These are phyloP conservation scores for Ocimum tenuiflorum DNA, from an alignment of 257 asterid species.

Conservation along the genomic window DNA sequence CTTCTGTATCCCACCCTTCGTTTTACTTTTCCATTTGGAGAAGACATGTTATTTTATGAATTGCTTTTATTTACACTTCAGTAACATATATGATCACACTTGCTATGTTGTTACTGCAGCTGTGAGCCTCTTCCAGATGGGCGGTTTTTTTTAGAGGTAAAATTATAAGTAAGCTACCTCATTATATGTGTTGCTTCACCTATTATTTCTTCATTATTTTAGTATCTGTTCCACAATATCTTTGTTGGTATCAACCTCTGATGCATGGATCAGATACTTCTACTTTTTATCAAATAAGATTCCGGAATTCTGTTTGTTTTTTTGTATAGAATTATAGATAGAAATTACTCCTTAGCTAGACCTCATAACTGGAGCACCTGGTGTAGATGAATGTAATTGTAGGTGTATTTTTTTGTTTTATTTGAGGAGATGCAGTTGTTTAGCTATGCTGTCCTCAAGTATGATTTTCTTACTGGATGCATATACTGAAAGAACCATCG, in stretches of 20 bases:
- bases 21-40: neutral
- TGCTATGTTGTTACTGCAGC: constrained; percentile 46
- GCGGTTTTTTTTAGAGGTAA: constrained; percentile 94
- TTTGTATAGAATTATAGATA: neutral
- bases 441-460: neutral
- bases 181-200: neutral
- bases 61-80: constrained; percentile 15
- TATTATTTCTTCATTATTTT: constrained; percentile 1
- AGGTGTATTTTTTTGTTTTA: neutral
- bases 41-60: neutral
- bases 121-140: constrained; percentile 99
- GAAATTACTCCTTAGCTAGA: neutral
- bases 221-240: too few relatives aligned
- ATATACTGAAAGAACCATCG: neutral
- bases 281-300: neutral
- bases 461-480: neutral
- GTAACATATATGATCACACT: constrained; percentile 19
- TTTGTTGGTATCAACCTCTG: neutral
- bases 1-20: neutral
- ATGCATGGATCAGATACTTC: neutral
- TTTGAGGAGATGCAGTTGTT: neutral
- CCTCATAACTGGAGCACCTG: neutral
- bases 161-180: constrained; percentile 4
- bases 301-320: neutral
- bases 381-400: neutral